phyloP scores from a whole-genome alignment of 2,329 filamentous ascomycete species.

The Acephala macrosclerotiorum region DNA sequence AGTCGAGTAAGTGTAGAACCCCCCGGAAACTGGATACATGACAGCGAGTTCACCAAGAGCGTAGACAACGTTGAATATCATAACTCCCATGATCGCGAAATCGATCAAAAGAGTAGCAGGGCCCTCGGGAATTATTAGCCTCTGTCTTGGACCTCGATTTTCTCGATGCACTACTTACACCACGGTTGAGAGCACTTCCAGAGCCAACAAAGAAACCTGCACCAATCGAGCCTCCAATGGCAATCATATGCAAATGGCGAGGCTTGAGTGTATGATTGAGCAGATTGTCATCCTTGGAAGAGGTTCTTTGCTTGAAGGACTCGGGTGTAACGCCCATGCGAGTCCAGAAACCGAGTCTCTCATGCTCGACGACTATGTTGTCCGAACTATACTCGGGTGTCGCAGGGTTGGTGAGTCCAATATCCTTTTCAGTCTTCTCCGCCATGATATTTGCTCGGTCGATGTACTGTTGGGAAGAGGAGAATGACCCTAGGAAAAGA shows the following conservation, averaged over 20 bases:
- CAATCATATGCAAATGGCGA: slow-evolving; percentile 94
- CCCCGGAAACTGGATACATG: slow-evolving; percentile 86
- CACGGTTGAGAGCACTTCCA: slow-evolving; percentile 72
- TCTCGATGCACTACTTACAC: slow-evolving; percentile 44
- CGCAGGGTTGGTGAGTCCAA: slow-evolving; percentile 11
- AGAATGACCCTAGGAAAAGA: not conserved
- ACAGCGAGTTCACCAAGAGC: slow-evolving; percentile 91
- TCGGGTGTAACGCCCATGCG: slow-evolving; percentile 48
- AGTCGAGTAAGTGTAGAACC: slow-evolving; percentile 89
- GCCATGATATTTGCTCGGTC: not conserved
- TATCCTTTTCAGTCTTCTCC: slow-evolving; percentile 21
- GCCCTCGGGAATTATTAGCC: slow-evolving; percentile 51
- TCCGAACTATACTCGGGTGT: slow-evolving; percentile 26
- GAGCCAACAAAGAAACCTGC: slow-evolving; percentile 89
- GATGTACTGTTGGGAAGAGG: not conserved
- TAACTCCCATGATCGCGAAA: slow-evolving; percentile 78
- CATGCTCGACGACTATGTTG: slow-evolving; percentile 25
- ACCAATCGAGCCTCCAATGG: slow-evolving; percentile 90
- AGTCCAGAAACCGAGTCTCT: slow-evolving; percentile 46
- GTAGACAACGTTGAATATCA: slow-evolving; percentile 80
- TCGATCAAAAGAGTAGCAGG: slow-evolving; percentile 79
- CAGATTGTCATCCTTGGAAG: slow-evolving; percentile 48
- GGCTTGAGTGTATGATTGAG: slow-evolving; percentile 80
- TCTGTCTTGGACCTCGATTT: not conserved
- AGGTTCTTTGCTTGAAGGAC: slow-evolving; percentile 47